A percentile compares a stretch with the other conserved stretches of the same genome.
Conservation (phyloP, 2,329 filamentous ascomycete species). For the Ophiostoma sp. region DNA sequence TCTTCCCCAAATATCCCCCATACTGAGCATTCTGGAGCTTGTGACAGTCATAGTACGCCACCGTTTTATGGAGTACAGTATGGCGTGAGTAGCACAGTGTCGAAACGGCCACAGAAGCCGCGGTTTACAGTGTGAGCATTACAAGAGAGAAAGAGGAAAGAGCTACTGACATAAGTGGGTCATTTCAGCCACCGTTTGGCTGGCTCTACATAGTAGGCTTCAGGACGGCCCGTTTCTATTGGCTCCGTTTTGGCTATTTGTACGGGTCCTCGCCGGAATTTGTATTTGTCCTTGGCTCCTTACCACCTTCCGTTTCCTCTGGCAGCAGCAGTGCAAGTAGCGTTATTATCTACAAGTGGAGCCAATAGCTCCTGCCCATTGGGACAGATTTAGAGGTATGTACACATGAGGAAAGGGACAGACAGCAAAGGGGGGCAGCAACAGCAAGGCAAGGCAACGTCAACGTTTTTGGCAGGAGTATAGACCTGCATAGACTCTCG, state of each 20-base stretch:
- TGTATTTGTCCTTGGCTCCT: slow-evolving; percentile 26
- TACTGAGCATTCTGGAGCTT: neutral
- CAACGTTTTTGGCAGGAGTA: neutral
- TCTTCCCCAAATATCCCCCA: neutral
- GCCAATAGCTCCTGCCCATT: slow-evolving; percentile 14
- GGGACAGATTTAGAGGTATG: slow-evolving; percentile 20
- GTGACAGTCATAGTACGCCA: slow-evolving; percentile 1
- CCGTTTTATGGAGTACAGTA: neutral
- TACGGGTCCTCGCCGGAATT: slow-evolving; percentile 18
- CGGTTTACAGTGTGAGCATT: neutral
- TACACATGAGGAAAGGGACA: slow-evolving; percentile 11
- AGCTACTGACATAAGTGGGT: neutral
- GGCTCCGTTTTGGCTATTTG: neutral
- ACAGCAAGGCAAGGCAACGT: slow-evolving; percentile 12
- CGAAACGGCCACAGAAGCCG: neutral
- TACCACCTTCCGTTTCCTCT: neutral
- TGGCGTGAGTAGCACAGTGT: neutral
- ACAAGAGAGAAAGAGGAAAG: neutral
- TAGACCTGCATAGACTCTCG: neutral
- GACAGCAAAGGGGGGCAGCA: slow-evolving; percentile 15
- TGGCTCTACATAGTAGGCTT: neutral
- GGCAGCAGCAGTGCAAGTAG: neutral
- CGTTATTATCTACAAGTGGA: neutral
- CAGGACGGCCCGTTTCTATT: neutral
- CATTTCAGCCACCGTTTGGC: neutral